These are phyloP conservation scores for Tuber brumale DNA, from an alignment of 495 filamentous ascomycete genomes.

Conservation along the genomic window DNA sequence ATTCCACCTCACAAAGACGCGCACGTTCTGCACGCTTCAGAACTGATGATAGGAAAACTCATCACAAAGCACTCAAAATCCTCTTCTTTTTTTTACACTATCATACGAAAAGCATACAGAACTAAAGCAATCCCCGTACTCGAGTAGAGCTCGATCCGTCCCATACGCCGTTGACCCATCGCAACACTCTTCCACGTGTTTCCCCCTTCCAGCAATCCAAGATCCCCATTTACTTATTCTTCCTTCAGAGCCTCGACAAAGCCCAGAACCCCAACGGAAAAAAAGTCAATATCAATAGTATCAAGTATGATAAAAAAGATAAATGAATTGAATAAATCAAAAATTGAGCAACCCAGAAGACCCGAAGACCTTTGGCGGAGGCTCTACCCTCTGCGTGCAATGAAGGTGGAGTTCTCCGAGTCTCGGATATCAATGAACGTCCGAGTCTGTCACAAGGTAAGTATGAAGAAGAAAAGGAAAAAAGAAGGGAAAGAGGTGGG, in stretches of 20 bases:
- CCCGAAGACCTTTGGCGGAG: constrained; percentile 38
- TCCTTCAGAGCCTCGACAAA: not conserved
- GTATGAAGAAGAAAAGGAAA: constrained; percentile 22
- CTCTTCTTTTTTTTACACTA: not conserved
- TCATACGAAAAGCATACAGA: not conserved
- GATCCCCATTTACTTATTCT: not conserved
- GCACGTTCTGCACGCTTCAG: not conserved
- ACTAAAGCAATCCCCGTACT: not conserved
- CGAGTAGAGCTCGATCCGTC: not conserved
- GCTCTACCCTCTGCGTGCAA: constrained; percentile 35
- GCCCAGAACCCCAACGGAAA: constrained; percentile 1
- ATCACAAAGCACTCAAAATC: not conserved
- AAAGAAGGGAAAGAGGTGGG: not conserved
- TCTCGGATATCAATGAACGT: constrained; percentile 35
- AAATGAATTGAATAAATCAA: constrained; percentile 28
- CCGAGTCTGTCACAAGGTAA: constrained; percentile 40
- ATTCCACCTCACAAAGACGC: not conserved
- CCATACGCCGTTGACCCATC: not conserved
- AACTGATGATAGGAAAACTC: not conserved
- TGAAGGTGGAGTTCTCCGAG: constrained; percentile 36
- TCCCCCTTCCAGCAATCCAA: not conserved
- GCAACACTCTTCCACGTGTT: no score
- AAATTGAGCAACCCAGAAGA: constrained; percentile 41
- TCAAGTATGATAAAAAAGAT: not conserved
- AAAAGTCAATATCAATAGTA: not conserved